Evolutionary conservation across 148 eudicot species (phyloP).

Genomic region (Chenopodium suecicum): DNA sequence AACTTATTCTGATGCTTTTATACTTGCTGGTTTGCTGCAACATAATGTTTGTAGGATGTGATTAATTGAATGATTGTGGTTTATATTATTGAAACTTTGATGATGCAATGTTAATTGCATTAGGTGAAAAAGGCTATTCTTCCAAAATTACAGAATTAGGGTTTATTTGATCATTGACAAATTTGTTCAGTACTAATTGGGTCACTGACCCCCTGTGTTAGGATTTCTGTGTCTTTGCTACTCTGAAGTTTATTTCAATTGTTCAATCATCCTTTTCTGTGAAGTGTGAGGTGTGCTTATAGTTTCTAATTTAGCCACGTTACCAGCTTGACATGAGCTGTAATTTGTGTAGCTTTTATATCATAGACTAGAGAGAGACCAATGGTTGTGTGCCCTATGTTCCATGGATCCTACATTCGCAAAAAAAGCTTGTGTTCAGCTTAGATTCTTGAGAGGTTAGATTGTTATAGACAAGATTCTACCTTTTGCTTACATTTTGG

Average conservation of each 20-base stretch:
- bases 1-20: neutral
- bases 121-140: neutral
- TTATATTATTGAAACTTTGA: neutral
- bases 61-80: neutral
- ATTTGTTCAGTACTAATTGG: neutral
- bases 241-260: neutral
- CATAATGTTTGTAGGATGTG: neutral
- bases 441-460: neutral
- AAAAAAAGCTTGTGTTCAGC: neutral
- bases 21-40: neutral
- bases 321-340: neutral
- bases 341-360: neutral
- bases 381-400: neutral
- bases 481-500: neutral
- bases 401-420: neutral
- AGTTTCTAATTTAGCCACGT: neutral
- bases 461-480: neutral
- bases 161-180: neutral
- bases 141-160: neutral
- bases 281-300: constrained; percentile 1
- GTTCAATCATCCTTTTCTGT: neutral
- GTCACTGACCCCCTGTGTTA: neutral
- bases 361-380: neutral
- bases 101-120: neutral
- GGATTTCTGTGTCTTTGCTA: neutral